A percentile compares a stretch with the other conserved stretches of the same genome.
phyloP scores from a whole-genome alignment of 176 grass and related monocot genomes.

The Calamus simplicifolius region DNA sequence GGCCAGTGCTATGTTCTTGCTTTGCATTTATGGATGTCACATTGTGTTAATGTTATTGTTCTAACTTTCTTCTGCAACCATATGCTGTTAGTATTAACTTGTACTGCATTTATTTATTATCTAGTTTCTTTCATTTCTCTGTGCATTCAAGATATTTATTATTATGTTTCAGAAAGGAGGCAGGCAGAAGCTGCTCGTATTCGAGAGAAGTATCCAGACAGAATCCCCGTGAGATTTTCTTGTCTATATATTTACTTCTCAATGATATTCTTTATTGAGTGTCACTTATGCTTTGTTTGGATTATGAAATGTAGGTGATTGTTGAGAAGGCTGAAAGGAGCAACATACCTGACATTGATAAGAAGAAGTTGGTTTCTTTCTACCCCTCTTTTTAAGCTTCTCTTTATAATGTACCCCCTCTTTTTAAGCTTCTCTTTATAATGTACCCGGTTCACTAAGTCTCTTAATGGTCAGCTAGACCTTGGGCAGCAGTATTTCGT shows the following conservation, averaged over 20 bases:
- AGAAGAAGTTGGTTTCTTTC: slow-evolving; percentile 57
- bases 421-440: neutral
- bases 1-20: no score
- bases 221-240: slow-evolving; percentile 56
- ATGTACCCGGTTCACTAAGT: no score
- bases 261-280: neutral
- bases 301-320: slow-evolving; percentile 57
- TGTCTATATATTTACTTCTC: neutral
- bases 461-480: no score
- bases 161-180: slow-evolving; percentile 52
- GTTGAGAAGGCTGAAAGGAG: slow-evolving; percentile 85
- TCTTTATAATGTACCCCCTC: no score
- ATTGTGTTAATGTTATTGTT: no score
- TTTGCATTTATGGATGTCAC: no score
- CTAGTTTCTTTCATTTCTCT: neutral
- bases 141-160: neutral
- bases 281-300: slow-evolving; percentile 12
- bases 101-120: neutral
- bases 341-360: slow-evolving; percentile 81
- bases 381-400: neutral
- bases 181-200: slow-evolving; percentile 72
- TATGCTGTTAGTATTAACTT: neutral
- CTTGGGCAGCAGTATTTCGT: no score
- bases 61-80: neutral
- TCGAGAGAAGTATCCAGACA: slow-evolving; percentile 74